phyloP scores from a whole-genome alignment of 1,139 yeast genomes.

The Taphrina populina region DNA sequence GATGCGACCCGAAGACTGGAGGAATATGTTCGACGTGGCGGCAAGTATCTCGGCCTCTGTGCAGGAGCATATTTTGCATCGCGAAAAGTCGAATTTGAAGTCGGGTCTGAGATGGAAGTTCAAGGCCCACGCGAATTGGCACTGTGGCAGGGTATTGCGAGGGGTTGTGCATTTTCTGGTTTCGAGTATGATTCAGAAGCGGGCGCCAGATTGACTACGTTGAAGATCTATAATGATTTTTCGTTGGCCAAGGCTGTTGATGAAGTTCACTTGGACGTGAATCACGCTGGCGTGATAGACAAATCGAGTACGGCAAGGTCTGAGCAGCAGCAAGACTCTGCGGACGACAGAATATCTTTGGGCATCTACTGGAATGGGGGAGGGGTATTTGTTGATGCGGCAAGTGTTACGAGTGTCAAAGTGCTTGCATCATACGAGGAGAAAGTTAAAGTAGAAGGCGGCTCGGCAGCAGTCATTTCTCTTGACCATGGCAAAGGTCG shows the following conservation, averaged over 20 bases:
- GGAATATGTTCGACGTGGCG: conserved; percentile 74
- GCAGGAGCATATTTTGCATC: conserved; percentile 95
- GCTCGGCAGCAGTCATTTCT: conserved; percentile 64
- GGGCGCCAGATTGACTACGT: conserved; percentile 65
- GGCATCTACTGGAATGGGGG: conserved; percentile 78
- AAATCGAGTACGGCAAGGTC: conserved; percentile 38
- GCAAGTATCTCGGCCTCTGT: conserved; percentile 79
- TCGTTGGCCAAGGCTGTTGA: background rate
- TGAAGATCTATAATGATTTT: no score
- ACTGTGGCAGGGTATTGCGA: conserved; percentile 76
- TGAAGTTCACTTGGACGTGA: conserved; percentile 42
- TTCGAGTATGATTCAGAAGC: conserved; percentile 72
- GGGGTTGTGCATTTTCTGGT: conserved; percentile 80
- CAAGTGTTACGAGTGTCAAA: conserved; percentile 56
- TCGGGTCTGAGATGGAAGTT: conserved; percentile 66
- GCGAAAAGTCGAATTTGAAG: conserved; percentile 77
- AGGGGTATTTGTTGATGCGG: conserved; percentile 75
- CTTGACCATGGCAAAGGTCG: conserved; percentile 71
- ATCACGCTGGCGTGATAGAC: conserved; percentile 44
- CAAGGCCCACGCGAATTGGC: conserved; percentile 77
- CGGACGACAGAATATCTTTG: conserved; percentile 41
- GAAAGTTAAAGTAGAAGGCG: conserved; percentile 50
- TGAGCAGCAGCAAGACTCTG: background rate
- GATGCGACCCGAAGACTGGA: conserved; percentile 60
- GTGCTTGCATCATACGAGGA: conserved; percentile 67